Evolutionary conservation across 371 early-diverging fungal species (phyloP), one percentile per base, ranked within the genome.

Genomic region (Furculomyces boomerangus): DNA sequence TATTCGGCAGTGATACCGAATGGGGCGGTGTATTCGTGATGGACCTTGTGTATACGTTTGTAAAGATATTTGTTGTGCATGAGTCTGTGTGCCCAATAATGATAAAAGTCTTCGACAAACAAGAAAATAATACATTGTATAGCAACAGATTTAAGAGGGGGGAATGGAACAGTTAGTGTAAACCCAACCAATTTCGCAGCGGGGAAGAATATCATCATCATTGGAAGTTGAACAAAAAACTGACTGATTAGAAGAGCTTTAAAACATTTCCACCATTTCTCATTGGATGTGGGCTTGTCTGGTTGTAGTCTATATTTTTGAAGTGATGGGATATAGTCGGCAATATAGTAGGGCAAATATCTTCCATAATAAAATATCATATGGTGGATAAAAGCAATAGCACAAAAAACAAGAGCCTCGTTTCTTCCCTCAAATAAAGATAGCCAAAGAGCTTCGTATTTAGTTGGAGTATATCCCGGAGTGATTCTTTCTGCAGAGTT

Each of bases 121-220:
- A 67, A 67, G 53, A 73, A 77, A 18, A 68, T 71, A 39, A 67
- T 57, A 26, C 74, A 51, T 53, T 80, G 75, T 18, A 65, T 59
- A 24, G 50, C 54, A 45, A 67, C 60, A 2, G 55, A 55, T 20
- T 24, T 31, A 84, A 79, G 77, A 29, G 71, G 57, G 30, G 94
- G 94, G 64, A 93, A 67, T 37, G 92, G 91, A 35, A 78, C 80
- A 35, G 76, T 60, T 49, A 88, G 71, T 27, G 80, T 72, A 80
- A 92, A 88, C 46, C 92, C 94, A 56, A 88, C 70, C 44, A 78
- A 53, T 54, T 70, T 72, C 25, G 88, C 90, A 50, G 79, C 67
- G 2, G 91, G 90, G 61, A 90, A 80, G 72, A 93, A 93, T 30
- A 74, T 65, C 56, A 86, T 72, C 72, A 90, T 85, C 74, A 91